Conservation (phyloP, 2,329 filamentous ascomycete genomes). For the Trichoderma asperellum region DNA sequence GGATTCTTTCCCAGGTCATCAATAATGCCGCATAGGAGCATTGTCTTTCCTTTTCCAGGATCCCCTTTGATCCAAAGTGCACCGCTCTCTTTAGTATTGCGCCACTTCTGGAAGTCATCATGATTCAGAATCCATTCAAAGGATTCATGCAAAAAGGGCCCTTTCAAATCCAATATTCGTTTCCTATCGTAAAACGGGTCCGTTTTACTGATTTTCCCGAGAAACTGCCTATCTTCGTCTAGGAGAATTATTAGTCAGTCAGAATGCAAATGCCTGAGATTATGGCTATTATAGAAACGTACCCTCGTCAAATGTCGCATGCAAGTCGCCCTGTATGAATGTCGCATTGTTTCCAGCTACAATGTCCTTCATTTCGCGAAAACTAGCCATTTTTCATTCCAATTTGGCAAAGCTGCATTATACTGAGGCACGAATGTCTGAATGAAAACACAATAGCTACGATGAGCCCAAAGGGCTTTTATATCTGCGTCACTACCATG, state of each 20-base stretch:
- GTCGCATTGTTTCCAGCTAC: neutral
- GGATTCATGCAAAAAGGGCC: constrained; percentile 39
- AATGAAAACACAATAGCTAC: neutral
- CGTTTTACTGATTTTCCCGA: neutral
- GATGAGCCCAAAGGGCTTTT: too few species aligned
- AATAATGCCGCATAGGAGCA: constrained; percentile 47
- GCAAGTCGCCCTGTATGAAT: neutral
- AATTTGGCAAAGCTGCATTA: neutral
- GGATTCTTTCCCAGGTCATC: neutral
- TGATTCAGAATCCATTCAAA: constrained; percentile 43
- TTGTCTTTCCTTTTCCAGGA: constrained; percentile 51
- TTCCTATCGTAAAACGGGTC: constrained; percentile 36
- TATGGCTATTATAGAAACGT: neutral
- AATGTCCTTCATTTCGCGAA: neutral
- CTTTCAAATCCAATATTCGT: constrained; percentile 43
- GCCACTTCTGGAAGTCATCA: constrained; percentile 33
- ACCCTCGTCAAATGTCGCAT: neutral
- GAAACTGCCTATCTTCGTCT: neutral
- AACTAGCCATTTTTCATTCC: neutral
- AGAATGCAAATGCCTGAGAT: neutral
- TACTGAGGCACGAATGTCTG: too few species aligned
- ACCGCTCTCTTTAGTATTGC: constrained; percentile 21
- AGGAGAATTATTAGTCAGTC: neutral
- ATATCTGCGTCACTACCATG: neutral
- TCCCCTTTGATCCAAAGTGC: constrained; percentile 47